Evolutionary conservation across 2,329 filamentous ascomycete genomes (phyloP).

Genomic region (Fusarium brachygibbosum): DNA sequence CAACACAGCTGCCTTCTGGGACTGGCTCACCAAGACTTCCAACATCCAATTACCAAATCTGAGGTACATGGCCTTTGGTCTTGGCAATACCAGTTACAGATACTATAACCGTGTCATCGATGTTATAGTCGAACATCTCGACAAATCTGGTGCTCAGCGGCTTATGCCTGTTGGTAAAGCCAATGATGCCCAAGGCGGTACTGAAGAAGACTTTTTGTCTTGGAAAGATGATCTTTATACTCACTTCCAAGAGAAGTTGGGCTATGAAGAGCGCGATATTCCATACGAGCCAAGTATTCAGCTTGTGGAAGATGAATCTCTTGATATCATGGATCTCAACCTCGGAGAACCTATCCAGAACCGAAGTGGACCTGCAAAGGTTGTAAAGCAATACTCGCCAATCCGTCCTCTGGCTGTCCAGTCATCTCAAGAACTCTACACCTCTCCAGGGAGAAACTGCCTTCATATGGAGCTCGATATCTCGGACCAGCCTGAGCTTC

Average conservation of each 20-base stretch:
- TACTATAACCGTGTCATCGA: conserved; percentile 56
- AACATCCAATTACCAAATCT: conserved; percentile 41
- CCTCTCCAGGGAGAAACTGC: conserved; percentile 48
- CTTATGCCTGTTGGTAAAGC: conserved; percentile 50
- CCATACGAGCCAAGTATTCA: conserved; percentile 41
- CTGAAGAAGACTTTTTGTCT: conserved; percentile 55
- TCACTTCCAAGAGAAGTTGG: conserved; percentile 37
- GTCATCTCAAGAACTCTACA: conserved; percentile 38
- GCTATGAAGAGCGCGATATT: conserved; percentile 42
- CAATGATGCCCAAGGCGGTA: conserved; percentile 52
- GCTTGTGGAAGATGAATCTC: conserved; percentile 43
- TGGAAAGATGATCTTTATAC: conserved; percentile 53
- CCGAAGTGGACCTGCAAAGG: conserved; percentile 37
- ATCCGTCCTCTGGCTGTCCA: conserved; percentile 34
- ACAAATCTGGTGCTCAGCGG: conserved; percentile 48
- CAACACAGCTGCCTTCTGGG: conserved; percentile 52
- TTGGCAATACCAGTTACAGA: conserved; percentile 57
- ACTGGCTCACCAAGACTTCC: conserved; percentile 45
- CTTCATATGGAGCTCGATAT: conserved; percentile 57
- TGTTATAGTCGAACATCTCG: conserved; percentile 44
- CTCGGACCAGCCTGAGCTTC: conserved; percentile 44
- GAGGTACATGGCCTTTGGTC: conserved; percentile 55
- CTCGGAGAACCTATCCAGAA: conserved; percentile 43
- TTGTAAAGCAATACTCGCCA: conserved; percentile 42
- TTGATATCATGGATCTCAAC: conserved; percentile 42